Base-by-base conservation (phyloP, 1,139 yeast genomes). In the Saccharomyces uvarum region DNA sequence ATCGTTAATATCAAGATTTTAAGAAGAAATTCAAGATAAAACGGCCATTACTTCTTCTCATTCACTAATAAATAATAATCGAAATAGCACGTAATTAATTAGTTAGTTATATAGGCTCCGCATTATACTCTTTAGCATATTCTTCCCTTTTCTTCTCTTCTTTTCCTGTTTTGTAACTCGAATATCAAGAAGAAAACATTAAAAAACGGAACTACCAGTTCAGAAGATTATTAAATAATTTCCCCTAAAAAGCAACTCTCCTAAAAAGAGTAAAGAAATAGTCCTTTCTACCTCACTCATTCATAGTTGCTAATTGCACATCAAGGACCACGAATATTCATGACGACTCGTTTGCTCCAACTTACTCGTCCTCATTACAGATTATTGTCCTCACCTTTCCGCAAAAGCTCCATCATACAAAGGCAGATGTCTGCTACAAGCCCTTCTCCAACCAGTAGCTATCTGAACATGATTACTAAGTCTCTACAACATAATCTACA, bases 331-430 rank as follows among this genome's bases (percentile, higher is more conserved):
- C 44, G 13, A 16, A 38, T 16, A 38, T 38, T 11, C 21, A 38
- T 38, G 44, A 38, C 44, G 44, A 16, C 44, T 38, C 24, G 44
- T 38, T 38, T 38, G 44, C 44, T 38, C 44, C 44, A 38, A 16
- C 44, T 38, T 19, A 38, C 44, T 38, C 44, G 44, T 38, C 44
- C 21, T 38, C 21, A 16, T 16, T 38, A 38, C n/a, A 38, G 44
- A 38, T 38, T 38, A 38, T 38, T 38, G 3, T 38, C 44, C 44
- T 9, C 11, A 19, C 21, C 44, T 38, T 19, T 38, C 6, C 13
- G 11, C 24, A 38, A 38, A 38, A 6, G 13, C 44, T 16, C 19
- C 44, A 38, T 9, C 9, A 16, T 38, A 38, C 24, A 38, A 16
- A 38, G 44, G 24, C 44, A 38, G 7, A 38, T 38, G 44, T 38